Percentiles rank a stretch among this genome's conserved stretches.
Conservation (phyloP, 352 stramenopile genomes). For the Phytophthora tubulina region DNA sequence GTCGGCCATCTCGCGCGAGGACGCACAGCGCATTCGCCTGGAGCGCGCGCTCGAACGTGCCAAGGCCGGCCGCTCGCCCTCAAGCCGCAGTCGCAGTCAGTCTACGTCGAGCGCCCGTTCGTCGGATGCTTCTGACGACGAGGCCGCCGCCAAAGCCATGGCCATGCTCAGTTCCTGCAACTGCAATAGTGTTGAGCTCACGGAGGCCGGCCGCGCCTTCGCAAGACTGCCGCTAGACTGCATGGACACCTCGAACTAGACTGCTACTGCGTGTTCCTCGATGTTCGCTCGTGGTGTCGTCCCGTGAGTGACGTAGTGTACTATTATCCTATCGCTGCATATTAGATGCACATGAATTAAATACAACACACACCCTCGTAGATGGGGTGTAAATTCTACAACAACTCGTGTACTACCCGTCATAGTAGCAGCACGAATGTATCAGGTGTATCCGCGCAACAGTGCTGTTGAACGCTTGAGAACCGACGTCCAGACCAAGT, state of each 20-base stretch:
- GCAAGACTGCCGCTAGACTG: slow-evolving; percentile 50
- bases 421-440: neutral
- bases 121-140: slow-evolving; percentile 26
- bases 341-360: slow-evolving; percentile 34
- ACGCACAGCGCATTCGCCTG: slow-evolving; percentile 46
- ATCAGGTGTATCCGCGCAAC: neutral
- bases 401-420: neutral
- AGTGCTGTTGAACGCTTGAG: neutral
- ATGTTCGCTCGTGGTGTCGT: neutral
- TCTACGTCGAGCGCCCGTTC: slow-evolving; percentile 23
- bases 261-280: slow-evolving; percentile 2
- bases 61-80: slow-evolving; percentile 42
- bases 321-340: slow-evolving; percentile 26
- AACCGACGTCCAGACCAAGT: slow-evolving; percentile 1
- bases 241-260: slow-evolving; percentile 36
- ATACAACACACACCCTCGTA: slow-evolving; percentile 13
- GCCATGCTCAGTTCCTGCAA: slow-evolving; percentile 29
- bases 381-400: slow-evolving; percentile 2
- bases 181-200: slow-evolving; percentile 27
- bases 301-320: slow-evolving; percentile 31
- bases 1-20: slow-evolving; percentile 49
- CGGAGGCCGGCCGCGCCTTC: slow-evolving; percentile 47
- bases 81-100: slow-evolving; percentile 24
- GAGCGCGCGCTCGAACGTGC: slow-evolving; percentile 44
- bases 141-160: slow-evolving; percentile 43